Percentiles rank a stretch among this genome's conserved stretches.
Conservation (phyloP, 768 basidiomycete species). For the Suillus spraguei region DNA sequence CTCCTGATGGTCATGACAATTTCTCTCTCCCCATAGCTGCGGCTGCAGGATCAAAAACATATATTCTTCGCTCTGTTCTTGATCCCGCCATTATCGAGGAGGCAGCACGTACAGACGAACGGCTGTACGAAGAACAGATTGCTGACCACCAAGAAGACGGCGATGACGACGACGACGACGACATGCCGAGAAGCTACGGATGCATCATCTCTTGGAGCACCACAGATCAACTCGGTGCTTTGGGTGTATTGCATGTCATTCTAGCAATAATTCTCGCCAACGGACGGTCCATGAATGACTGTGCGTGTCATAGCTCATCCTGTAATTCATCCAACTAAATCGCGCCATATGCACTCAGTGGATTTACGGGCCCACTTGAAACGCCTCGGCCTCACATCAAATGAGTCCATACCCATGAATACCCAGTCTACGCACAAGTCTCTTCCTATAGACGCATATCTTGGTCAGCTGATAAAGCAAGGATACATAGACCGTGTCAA, state of each 20-base stretch:
- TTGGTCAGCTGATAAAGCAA: conserved; percentile 64
- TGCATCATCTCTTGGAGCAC: conserved; percentile 75
- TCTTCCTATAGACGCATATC: conserved; percentile 65
- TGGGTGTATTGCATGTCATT: conserved; percentile 81
- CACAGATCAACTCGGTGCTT: conserved; percentile 62
- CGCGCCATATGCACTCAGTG: conserved; percentile 43
- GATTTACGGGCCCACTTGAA: conserved; percentile 74
- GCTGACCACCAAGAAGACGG: conserved; percentile 48
- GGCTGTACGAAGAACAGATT: conserved; percentile 49
- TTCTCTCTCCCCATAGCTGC: conserved; percentile 39
- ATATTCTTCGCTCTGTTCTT: conserved; percentile 79
- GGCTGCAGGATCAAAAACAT: conserved; percentile 70
- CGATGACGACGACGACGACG: conserved; percentile 51
- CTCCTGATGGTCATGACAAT: conserved; percentile 3
- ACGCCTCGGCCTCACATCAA: conserved; percentile 62
- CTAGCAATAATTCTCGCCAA: conserved; percentile 84
- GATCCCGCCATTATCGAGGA: conserved; percentile 61
- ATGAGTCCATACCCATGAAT: conserved; percentile 51
- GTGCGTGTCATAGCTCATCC: conserved; percentile 41
- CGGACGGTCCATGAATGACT: conserved; percentile 71
- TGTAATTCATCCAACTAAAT: not conserved
- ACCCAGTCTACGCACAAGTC: conserved; percentile 50
- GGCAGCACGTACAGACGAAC: conserved; percentile 53
- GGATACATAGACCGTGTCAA: conserved; percentile 76
- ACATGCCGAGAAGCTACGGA: conserved; percentile 57